Base-by-base conservation (phyloP, 1,284 basidiomycete species). In the Papiliotrema terrestris region DNA sequence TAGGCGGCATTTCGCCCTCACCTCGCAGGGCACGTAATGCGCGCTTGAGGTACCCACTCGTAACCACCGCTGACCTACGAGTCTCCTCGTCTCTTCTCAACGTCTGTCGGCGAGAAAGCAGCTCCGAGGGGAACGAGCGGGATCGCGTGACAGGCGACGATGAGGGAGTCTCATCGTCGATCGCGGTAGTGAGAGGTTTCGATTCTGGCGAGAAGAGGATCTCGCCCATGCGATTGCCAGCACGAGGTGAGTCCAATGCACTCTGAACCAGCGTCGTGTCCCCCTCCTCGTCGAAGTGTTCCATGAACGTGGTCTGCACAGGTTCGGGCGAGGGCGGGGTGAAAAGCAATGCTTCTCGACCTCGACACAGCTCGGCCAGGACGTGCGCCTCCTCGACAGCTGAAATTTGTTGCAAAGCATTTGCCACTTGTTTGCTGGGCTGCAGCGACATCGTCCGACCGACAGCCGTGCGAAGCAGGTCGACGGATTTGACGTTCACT, bases 371-470 rank as follows among this genome's bases (percentile, higher is more conserved):
- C 20, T 32, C 29, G 22, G 41, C 19, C 9, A 52, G 15, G n/a
- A 38, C 20, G 4, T 26, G 15, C 8, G 39, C 4, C 14, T 39
- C 26, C 17, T 51, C 39, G 8, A 20, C 39, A 4, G 17, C 23
- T 4, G 41, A 32, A 20, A 51, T 22, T 8, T 35, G 49, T 39
- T 51, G 49, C 13, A 51, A 38, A 20, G 49, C 49, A 8, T 23
- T 15, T 5, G 29, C 49, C 13, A 59, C 59, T 25, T 61, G 53
- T 26, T 55, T 57, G 15, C 48, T 54, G 13, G 62, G 62, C 29
- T 61, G 62, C 3, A 64, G 38, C 32, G 52, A 56, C 62, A 64
- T 64, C 3, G 62, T 64, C 17, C 57, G 37, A 2, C 59, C 62
- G 5, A 64, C 62, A 13, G 62, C 62, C 1, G 60, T 64, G 25